These are phyloP conservation scores for Chalciporus piperatus DNA, from an alignment of 768 basidiomycete genomes.

Conservation along the genomic window DNA sequence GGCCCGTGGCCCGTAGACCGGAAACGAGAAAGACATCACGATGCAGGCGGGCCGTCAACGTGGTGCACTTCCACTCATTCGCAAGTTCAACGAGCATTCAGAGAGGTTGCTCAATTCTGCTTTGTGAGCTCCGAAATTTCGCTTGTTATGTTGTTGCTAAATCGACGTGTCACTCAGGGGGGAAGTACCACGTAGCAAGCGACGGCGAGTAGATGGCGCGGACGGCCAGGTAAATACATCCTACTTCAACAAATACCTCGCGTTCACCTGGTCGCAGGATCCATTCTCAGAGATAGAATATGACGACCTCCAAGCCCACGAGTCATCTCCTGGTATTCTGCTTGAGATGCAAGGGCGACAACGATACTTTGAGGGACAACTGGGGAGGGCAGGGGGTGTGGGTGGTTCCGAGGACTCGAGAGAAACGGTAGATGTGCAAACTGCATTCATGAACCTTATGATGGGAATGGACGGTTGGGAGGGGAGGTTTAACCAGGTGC, in stretches of 20 bases:
- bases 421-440: slow-evolving; percentile 42
- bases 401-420: slow-evolving; percentile 8
- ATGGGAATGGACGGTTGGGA: slow-evolving; percentile 56
- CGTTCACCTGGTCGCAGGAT: slow-evolving; percentile 19
- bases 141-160: not conserved
- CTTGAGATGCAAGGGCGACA: slow-evolving; percentile 87
- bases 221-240: slow-evolving; percentile 40
- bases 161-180: slow-evolving; percentile 37
- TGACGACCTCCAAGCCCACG: slow-evolving; percentile 77
- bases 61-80: slow-evolving; percentile 85
- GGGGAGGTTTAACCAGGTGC: slow-evolving; percentile 52
- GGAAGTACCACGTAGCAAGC: slow-evolving; percentile 57
- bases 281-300: slow-evolving; percentile 68
- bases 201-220: slow-evolving; percentile 46
- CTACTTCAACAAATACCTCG: not conserved
- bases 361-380: slow-evolving; percentile 75
- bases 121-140: slow-evolving; percentile 44
- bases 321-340: slow-evolving; percentile 62
- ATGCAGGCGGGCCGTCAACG: slow-evolving; percentile 94
- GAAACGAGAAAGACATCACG: slow-evolving; percentile 86
- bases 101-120: slow-evolving; percentile 82
- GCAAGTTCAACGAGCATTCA: slow-evolving; percentile 98
- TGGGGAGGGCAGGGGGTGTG: slow-evolving; percentile 27
- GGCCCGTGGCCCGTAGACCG: slow-evolving; percentile 51
- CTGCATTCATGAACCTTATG: slow-evolving; percentile 47